phyloP scores from a whole-genome alignment of 2,329 filamentous ascomycete genomes.

The Pseudogymnoascus sp. region DNA sequence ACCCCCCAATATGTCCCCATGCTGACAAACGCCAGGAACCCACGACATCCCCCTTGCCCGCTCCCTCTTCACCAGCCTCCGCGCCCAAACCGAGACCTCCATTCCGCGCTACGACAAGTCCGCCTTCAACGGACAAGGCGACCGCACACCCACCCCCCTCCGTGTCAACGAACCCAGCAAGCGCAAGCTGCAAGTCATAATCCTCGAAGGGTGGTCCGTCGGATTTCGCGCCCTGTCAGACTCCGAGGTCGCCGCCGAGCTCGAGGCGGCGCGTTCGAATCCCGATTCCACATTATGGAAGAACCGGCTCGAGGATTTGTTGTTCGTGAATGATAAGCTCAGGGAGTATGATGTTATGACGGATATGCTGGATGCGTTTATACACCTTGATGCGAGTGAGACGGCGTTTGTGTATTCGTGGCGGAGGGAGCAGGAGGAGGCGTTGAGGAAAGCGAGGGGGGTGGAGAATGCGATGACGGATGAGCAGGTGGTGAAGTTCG shows the following conservation, averaged over 20 bases:
- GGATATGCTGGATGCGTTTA: slow-evolving; percentile 53
- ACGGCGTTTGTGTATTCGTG: slow-evolving; percentile 60
- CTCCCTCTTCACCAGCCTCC: slow-evolving; percentile 48
- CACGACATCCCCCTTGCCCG: slow-evolving; percentile 56
- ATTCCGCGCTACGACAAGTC: slow-evolving; percentile 65
- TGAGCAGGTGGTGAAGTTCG: slow-evolving; percentile 57
- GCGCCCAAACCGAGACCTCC: slow-evolving; percentile 37
- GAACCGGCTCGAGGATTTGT: slow-evolving; percentile 48
- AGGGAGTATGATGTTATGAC: slow-evolving; percentile 53
- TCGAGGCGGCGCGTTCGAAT: slow-evolving; percentile 26
- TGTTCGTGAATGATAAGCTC: slow-evolving; percentile 53
- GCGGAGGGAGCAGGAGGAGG: slow-evolving; percentile 59
- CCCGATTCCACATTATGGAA: slow-evolving; percentile 39
- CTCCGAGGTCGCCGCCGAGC: slow-evolving; percentile 40
- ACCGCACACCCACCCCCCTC: slow-evolving; percentile 53
- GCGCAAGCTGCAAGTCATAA: slow-evolving; percentile 41
- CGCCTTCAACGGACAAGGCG: slow-evolving; percentile 55
- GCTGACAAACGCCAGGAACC: slow-evolving; percentile 34
- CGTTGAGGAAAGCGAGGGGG: slow-evolving; percentile 49
- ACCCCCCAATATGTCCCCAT: neutral
- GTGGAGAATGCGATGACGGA: slow-evolving; percentile 54
- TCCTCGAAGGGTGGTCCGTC: slow-evolving; percentile 70
- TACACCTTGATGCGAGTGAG: slow-evolving; percentile 59
- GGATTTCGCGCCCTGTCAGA: slow-evolving; percentile 54
- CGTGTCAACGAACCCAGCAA: slow-evolving; percentile 31